Evolutionary conservation across 306 rosid genomes (phyloP).

Genomic region (Psophocarpus tetragonolobus): DNA sequence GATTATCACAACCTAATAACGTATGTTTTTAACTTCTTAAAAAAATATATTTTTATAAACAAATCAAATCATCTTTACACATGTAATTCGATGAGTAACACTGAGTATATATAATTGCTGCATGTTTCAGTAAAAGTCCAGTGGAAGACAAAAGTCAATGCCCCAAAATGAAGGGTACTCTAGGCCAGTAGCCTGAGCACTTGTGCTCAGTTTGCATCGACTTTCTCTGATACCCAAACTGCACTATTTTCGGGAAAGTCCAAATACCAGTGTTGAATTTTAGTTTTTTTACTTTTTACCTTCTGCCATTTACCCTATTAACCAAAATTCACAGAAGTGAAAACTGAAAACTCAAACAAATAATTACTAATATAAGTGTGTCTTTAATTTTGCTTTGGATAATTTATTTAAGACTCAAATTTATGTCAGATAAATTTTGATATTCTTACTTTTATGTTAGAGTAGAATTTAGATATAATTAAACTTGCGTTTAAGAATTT

Average conservation of each 20-base stretch:
- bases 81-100: background rate
- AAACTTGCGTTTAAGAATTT: no score
- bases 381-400: no score
- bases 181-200: background rate
- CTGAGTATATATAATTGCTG: background rate
- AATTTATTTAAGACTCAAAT: no score
- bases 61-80: background rate
- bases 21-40: no score
- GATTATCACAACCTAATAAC: no score
- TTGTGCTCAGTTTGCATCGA: background rate
- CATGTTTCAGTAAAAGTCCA: slow-evolving; percentile 20
- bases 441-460: no score
- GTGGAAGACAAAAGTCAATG: slow-evolving; percentile 42
- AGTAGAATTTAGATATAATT: no score
- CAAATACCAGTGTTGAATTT: slow-evolving; percentile 14
- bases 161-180: slow-evolving; percentile 12
- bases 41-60: no score
- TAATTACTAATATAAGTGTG: no score
- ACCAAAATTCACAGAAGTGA: background rate
- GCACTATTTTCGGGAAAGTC: slow-evolving; percentile 43
- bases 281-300: background rate
- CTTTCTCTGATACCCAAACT: slow-evolving; percentile 39
- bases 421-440: no score
- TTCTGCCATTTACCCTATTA: background rate
- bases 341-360: background rate